These are phyloP conservation scores for Corymbia citriodora DNA, from an alignment of 441 rosid genomes.

Conservation along the genomic window DNA sequence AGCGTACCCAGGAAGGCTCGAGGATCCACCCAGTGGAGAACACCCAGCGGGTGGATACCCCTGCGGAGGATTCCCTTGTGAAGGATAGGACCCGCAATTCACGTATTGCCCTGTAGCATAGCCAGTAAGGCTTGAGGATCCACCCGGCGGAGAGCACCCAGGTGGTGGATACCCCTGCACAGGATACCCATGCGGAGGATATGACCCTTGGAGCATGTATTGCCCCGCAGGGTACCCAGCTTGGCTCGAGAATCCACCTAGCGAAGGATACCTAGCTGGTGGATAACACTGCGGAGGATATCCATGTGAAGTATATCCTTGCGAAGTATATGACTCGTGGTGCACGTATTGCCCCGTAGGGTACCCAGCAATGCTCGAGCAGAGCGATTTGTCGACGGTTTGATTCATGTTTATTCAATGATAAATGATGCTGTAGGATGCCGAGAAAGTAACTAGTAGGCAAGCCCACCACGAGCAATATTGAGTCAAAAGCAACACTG, in stretches of 20 bases:
- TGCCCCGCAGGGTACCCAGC: not conserved
- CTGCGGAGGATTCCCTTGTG: not conserved
- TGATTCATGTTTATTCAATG: slow-evolving; percentile 47
- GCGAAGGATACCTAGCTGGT: slow-evolving; percentile 24
- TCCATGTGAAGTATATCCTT: slow-evolving; percentile 17
- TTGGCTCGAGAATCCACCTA: not conserved
- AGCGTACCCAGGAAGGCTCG: slow-evolving; percentile 1
- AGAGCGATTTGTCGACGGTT: slow-evolving; percentile 52
- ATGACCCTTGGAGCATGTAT: not conserved
- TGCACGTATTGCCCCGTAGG: slow-evolving; percentile 35
- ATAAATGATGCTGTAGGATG: slow-evolving; percentile 9
- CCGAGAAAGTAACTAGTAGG: not conserved
- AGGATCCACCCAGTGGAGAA: slow-evolving; percentile 25
- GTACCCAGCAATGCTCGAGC: slow-evolving; percentile 54
- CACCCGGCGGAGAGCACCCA: not conserved
- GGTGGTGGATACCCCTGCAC: not conserved
- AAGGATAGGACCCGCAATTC: not conserved
- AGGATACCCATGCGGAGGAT: slow-evolving; percentile 21
- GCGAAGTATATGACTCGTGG: slow-evolving; percentile 29
- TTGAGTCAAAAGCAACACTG: not conserved
- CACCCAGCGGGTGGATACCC: slow-evolving; percentile 12
- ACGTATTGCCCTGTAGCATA: not conserved
- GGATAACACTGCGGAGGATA: slow-evolving; percentile 13
- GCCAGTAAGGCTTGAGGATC: not conserved
- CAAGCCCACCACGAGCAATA: not conserved